These are phyloP conservation scores for Hansenula sp. DNA, from an alignment of 1,139 yeast species.

Conservation along the genomic window DNA sequence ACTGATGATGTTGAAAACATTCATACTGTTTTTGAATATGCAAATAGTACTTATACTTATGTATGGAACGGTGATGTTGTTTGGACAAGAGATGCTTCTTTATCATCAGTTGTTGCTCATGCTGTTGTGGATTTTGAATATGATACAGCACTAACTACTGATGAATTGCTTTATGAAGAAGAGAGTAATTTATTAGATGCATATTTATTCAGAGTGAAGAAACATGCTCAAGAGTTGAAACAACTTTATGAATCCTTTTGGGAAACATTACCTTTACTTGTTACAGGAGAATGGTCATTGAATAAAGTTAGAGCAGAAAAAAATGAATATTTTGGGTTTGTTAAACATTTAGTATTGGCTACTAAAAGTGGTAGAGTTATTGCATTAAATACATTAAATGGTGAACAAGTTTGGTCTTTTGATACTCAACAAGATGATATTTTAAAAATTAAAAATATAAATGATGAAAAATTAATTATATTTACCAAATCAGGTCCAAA, in stretches of 20 bases:
- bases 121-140: slow-evolving; percentile 35
- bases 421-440: slow-evolving; percentile 24
- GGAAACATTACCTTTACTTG: slow-evolving; percentile 10
- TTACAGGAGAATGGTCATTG: slow-evolving; percentile 12
- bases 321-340: slow-evolving; percentile 41
- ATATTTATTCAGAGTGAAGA: slow-evolving; percentile 35
- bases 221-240: slow-evolving; percentile 27
- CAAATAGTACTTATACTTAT: slow-evolving; percentile 19
- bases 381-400: slow-evolving; percentile 40
- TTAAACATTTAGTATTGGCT: slow-evolving; percentile 41
- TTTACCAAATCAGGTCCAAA: slow-evolving; percentile 25
- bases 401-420: slow-evolving; percentile 37
- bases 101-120: slow-evolving; percentile 34
- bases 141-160: slow-evolving; percentile 28
- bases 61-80: slow-evolving; percentile 22
- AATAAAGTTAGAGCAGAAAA: slow-evolving; percentile 4
- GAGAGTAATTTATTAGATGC: slow-evolving; percentile 34
- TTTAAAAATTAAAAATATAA: slow-evolving; percentile 15
- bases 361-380: slow-evolving; percentile 38
- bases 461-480: slow-evolving; percentile 17
- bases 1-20: slow-evolving; percentile 16
- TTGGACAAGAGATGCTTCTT: slow-evolving; percentile 48
- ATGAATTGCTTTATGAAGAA: slow-evolving; percentile 38
- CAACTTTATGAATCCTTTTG: slow-evolving; percentile 12
- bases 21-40: slow-evolving; percentile 16